Conservation (phyloP, 1,284 basidiomycete genomes). For the Fomitiporia mediterranea region DNA sequence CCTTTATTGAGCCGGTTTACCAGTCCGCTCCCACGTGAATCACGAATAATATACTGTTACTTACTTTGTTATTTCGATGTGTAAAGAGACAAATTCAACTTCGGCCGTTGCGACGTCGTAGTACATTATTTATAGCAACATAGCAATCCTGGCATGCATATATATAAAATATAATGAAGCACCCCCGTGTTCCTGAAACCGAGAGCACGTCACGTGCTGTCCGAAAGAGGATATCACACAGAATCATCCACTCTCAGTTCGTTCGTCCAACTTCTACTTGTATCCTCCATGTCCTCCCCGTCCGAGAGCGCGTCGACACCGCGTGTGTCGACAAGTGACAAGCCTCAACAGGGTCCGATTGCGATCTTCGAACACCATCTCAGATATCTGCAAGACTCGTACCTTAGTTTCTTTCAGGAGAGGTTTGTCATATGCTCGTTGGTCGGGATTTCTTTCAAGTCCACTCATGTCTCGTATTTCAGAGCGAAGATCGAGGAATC, state of each 20-base stretch:
- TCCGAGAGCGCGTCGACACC: constrained; percentile 14
- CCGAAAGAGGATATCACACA: not conserved
- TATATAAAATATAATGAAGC: no score
- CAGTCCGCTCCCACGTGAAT: no score
- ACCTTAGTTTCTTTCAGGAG: constrained; percentile 81
- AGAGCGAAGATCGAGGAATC: constrained; percentile 80
- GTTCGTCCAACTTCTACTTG: not conserved
- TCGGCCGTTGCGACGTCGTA: no score
- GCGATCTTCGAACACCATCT: constrained; percentile 70
- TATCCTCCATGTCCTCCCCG: constrained; percentile 11
- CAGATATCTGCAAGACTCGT: constrained; percentile 65
- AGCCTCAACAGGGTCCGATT: constrained; percentile 47
- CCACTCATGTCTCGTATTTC: constrained; percentile 20
- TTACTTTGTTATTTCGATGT: no score
- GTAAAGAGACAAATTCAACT: no score
- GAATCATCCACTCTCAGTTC: not conserved
- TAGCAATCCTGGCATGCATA: no score
- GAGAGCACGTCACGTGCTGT: not conserved
- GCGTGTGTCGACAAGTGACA: constrained; percentile 17
- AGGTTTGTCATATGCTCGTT: constrained; percentile 66
- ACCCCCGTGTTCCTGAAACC: no score
- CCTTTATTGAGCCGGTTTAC: no score
- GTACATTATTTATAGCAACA: no score
- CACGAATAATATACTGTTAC: no score
- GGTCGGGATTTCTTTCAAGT: no score